Base-by-base conservation (phyloP, 2,329 filamentous ascomycete species). In the Nemania abortiva region DNA sequence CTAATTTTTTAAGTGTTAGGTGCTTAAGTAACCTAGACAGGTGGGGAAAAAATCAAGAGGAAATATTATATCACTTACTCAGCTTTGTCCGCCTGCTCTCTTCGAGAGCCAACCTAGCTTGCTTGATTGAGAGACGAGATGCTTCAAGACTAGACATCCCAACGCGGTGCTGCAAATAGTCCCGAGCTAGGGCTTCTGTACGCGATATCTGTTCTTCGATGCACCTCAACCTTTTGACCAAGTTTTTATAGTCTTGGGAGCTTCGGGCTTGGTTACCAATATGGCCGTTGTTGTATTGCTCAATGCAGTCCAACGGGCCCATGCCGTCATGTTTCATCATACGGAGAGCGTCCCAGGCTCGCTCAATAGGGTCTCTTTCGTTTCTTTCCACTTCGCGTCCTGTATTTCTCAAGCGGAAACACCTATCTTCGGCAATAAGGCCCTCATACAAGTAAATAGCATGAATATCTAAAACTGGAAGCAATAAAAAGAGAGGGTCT, bases 181-280 rank as follows among this genome's bases (percentile, higher is more conserved):
- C 59, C 31, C 47, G 29, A 29, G 49, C 59, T 18, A 62, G 50
- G 2, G 9, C 22, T 31, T 54, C 47, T 20, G 34, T 53, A 27
- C 34, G 49, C 29, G 29, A 54, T 62, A 62, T 62, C n/a, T 62
- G 29, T 29, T 54, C 13, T 20, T 54, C 59, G 31, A 62, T 54
- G 22, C 20, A 54, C 20, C 20, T 4, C 7, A 62, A 31, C 20
- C 45, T 53, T 15, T 31, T 45, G 15, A 10, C 39, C 15, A 58
- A 58, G 15, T 34, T n/a, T 27, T n/a, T 54, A 34, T 34, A 34
- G 31, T 34, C 52, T 6, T 34, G 1, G 27, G 18, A 31, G 2
- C 10, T 31, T 11, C 20, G 9, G 10, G 34, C 3, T 54, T 20
- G 6, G 27, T 27, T 7, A 20, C n/a, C 3, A 11, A n/a, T 34